A percentile compares a stretch with the other conserved stretches of the same genome.
Evolutionary conservation across 495 filamentous ascomycete species (phyloP).

Genomic region (Extremus antarcticus): DNA sequence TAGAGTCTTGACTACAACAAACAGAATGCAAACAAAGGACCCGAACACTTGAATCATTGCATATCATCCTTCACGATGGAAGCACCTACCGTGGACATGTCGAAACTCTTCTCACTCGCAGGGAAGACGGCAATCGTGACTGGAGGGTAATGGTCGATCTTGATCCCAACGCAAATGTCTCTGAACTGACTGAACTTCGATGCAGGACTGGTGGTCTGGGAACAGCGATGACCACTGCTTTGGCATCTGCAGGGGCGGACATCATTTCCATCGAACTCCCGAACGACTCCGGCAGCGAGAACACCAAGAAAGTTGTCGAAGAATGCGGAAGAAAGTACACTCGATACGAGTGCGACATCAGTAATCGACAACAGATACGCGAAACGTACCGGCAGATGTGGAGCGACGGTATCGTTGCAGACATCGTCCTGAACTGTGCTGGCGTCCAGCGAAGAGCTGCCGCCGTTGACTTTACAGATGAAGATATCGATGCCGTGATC

Average conservation of each 20-base stretch:
- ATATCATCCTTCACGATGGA: background rate
- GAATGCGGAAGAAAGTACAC: conserved; percentile 35
- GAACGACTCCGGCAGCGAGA: conserved; percentile 24
- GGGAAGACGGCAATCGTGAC: conserved; percentile 8
- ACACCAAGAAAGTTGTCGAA: conserved; percentile 36
- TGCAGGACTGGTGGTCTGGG: conserved; percentile 7
- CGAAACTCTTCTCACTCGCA: background rate
- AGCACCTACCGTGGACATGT: background rate
- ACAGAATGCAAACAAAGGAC: too few relatives aligned
- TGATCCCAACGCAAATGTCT: background rate
- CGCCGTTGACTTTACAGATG: conserved; percentile 10
- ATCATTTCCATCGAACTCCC: conserved; percentile 10
- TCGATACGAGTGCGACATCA: conserved; percentile 3
- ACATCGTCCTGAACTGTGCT: conserved; percentile 18
- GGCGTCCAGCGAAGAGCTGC: conserved; percentile 13
- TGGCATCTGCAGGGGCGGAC: conserved; percentile 6
- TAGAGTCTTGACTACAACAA: too few relatives aligned
- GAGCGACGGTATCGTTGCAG: conserved; percentile 1
- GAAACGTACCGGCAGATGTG: conserved; percentile 3
- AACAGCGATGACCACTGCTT: conserved; percentile 4
- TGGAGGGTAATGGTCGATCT: background rate
- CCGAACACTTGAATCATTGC: background rate
- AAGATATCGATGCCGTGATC: conserved; percentile 20
- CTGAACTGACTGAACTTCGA: background rate
- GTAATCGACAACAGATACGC: background rate